These are phyloP conservation scores for Arctium minus DNA, from an alignment of 129 eudicot species.

Conservation along the genomic window DNA sequence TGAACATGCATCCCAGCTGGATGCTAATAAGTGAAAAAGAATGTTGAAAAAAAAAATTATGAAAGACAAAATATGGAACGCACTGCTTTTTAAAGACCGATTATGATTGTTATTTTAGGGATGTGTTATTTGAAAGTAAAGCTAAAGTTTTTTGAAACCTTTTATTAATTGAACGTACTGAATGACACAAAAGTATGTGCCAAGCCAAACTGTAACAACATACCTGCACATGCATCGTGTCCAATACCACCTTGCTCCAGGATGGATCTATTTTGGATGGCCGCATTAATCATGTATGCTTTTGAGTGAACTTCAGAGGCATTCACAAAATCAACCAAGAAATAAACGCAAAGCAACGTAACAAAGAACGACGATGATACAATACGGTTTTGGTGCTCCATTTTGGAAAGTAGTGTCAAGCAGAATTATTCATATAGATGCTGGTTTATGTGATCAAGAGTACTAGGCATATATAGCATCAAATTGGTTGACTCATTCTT, in stretches of 20 bases:
- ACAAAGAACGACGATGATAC: background rate
- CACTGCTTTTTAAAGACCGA: too few species aligned
- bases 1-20: too few species aligned
- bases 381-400: background rate
- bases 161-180: background rate
- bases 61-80: too few species aligned
- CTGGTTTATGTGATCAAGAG: too few species aligned
- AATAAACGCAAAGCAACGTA: background rate
- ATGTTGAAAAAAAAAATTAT: too few species aligned
- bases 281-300: background rate
- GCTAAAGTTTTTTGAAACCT: background rate
- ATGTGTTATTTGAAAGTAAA: too few species aligned
- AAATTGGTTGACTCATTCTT: too few species aligned
- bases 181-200: too few species aligned
- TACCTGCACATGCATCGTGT: background rate
- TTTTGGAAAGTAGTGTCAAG: background rate
- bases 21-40: too few species aligned
- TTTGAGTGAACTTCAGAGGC: background rate
- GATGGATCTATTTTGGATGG: background rate
- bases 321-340: background rate
- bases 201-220: background rate
- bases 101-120: background rate
- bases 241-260: background rate
- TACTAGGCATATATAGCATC: too few species aligned
- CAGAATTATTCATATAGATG: too few species aligned